Conservation (phyloP, 2,329 filamentous ascomycete species). For the Aspergillus eucalypticola region DNA sequence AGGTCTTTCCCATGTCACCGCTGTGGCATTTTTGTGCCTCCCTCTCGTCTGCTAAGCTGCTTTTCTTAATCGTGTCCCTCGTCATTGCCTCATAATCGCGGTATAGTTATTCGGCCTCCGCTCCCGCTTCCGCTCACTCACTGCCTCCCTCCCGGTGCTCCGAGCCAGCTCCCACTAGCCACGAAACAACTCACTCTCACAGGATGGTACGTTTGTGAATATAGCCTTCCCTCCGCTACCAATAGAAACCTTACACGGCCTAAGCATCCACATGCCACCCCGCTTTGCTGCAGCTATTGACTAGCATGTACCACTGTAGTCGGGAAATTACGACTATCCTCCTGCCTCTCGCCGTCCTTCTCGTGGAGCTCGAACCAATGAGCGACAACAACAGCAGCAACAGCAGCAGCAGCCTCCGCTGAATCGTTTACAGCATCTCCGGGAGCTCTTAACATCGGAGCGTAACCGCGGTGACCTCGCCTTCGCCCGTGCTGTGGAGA, state of each 20-base stretch:
- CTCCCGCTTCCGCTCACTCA: slow-evolving; percentile 9
- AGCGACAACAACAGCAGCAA: slow-evolving; percentile 20
- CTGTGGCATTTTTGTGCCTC: neutral
- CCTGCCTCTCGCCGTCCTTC: slow-evolving; percentile 37
- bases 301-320: slow-evolving; percentile 31
- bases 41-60: neutral
- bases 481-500: slow-evolving; percentile 38
- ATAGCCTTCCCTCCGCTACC: neutral
- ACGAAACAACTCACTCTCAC: neutral
- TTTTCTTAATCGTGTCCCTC: neutral
- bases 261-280: neutral
- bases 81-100: neutral
- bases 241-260: neutral
- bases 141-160: no score
- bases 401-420: slow-evolving; percentile 21
- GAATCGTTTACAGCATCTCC: slow-evolving; percentile 39
- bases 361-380: slow-evolving; percentile 25
- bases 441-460: slow-evolving; percentile 41
- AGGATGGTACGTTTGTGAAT: slow-evolving; percentile 23
- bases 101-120: slow-evolving; percentile 15
- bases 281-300: slow-evolving; percentile 20
- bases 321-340: slow-evolving; percentile 46
- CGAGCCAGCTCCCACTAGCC: slow-evolving; percentile 11
- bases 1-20: neutral
- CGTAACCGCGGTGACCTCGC: slow-evolving; percentile 31